phyloP scores from a whole-genome alignment of 2,329 filamentous ascomycete species.

The Berkeleyomyces rouxiae region DNA sequence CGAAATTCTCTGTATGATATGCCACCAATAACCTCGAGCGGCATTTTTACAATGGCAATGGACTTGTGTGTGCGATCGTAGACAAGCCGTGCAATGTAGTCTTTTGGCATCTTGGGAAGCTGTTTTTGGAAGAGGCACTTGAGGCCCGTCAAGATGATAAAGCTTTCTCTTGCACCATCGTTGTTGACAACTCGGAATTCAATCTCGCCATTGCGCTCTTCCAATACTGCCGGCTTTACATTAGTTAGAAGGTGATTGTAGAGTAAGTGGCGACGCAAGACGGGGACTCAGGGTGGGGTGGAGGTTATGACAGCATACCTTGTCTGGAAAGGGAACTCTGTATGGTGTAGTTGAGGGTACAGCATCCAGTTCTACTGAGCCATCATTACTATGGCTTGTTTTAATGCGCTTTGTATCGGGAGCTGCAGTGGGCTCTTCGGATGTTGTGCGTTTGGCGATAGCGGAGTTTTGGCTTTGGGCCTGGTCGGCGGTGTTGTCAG shows the following conservation, averaged over 20 bases:
- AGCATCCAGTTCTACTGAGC: not conserved
- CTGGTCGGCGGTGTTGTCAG: not conserved
- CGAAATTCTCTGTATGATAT: conserved; percentile 96
- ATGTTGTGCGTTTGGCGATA: not conserved
- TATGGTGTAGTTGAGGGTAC: not conserved
- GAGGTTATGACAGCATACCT: not conserved
- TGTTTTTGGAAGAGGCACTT: conserved; percentile 99
- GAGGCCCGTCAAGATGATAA: conserved; percentile 85
- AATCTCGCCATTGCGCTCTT: conserved; percentile 87
- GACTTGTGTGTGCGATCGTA: conserved; percentile 94
- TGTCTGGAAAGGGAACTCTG: not conserved
- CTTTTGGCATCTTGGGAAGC: conserved; percentile 96
- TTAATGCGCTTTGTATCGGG: not conserved
- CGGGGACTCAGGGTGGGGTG: not conserved
- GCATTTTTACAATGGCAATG: conserved; percentile 94
- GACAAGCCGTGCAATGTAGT: conserved; percentile 92
- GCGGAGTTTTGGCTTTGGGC: not conserved
- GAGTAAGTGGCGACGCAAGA: not conserved
- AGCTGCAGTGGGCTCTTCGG: not conserved
- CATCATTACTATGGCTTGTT: not conserved
- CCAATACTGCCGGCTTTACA: conserved; percentile 62
- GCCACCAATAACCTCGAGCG: conserved; percentile 85
- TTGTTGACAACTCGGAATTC: conserved; percentile 98
- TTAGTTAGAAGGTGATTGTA: not conserved
- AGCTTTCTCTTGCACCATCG: conserved; percentile 69